Conservation (phyloP, 164 flowering plant species). For the Berberis thunbergii region DNA sequence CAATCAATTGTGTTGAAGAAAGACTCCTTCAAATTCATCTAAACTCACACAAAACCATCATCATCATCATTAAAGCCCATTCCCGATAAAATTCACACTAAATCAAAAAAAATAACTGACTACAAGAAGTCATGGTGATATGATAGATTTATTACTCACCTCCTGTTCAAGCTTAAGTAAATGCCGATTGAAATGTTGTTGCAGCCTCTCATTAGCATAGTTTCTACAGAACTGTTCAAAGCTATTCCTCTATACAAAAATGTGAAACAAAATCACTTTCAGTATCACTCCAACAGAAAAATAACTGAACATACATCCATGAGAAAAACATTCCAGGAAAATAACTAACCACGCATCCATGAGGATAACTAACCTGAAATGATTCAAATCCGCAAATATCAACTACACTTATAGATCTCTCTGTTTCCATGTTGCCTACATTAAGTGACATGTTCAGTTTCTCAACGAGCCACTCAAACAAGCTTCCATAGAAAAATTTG, state of each 20-base stretch:
- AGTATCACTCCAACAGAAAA: neutral
- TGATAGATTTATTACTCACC: constrained; percentile 36
- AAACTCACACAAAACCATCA: too few species aligned
- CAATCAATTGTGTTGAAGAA: too few species aligned
- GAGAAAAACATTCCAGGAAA: constrained; percentile 2
- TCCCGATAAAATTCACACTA: too few species aligned
- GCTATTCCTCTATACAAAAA: constrained; percentile 65
- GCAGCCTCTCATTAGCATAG: constrained; percentile 95
- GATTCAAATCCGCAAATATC: constrained; percentile 95
- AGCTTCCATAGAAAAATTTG: constrained; percentile 67
- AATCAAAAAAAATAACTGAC: too few species aligned
- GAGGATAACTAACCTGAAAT: constrained; percentile 35
- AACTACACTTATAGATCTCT: constrained; percentile 74
- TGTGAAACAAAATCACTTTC: constrained; percentile 6
- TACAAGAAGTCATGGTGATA: neutral
- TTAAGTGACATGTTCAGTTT: constrained; percentile 69
- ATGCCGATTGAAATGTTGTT: constrained; percentile 84
- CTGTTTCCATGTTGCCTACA: constrained; percentile 38
- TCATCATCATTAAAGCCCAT: too few species aligned
- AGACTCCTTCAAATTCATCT: too few species aligned
- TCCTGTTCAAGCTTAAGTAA: constrained; percentile 86
- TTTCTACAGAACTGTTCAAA: constrained; percentile 96
- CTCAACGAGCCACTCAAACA: constrained; percentile 88
- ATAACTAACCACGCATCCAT: too few species aligned
- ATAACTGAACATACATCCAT: neutral